A percentile compares a stretch with the other conserved stretches of the same genome.
Evolutionary conservation across 2,329 filamentous ascomycete species (phyloP).

Genomic region (Colletotrichum sp.): DNA sequence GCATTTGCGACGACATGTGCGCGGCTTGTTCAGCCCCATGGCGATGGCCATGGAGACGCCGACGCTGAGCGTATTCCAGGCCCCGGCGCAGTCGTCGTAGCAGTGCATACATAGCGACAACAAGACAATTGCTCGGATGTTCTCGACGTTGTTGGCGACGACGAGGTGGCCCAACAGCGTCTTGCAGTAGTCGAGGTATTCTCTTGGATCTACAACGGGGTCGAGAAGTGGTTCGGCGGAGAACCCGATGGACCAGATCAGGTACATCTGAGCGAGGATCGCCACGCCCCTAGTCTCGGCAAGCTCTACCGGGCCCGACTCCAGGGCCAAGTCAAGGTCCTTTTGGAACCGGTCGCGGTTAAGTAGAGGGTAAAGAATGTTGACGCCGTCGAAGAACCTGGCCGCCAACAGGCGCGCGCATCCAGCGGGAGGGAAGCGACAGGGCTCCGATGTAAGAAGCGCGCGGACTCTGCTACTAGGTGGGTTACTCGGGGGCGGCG

Average conservation of each 20-base stretch:
- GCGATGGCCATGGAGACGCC: constrained; percentile 28
- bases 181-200: constrained; percentile 24
- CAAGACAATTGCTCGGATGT: constrained; percentile 25
- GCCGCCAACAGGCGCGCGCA: neutral
- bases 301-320: neutral
- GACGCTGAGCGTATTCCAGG: constrained; percentile 27
- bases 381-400: constrained; percentile 1
- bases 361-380: constrained; percentile 2
- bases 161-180: constrained; percentile 24
- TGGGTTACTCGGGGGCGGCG: neutral
- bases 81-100: constrained; percentile 25
- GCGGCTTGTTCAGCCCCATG: constrained; percentile 26
- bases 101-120: constrained; percentile 21
- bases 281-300: neutral
- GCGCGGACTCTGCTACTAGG: neutral
- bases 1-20: neutral
- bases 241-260: constrained; percentile 3
- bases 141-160: constrained; percentile 17
- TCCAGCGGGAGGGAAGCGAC: neutral
- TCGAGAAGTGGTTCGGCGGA: neutral
- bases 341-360: neutral
- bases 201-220: neutral
- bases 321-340: neutral
- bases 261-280: neutral
- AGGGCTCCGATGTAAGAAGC: neutral